Evolutionary conservation across 2,329 filamentous ascomycete species (phyloP), one percentile per base, ranked within the genome.

Genomic region (Ceratocystis papillata): DNA sequence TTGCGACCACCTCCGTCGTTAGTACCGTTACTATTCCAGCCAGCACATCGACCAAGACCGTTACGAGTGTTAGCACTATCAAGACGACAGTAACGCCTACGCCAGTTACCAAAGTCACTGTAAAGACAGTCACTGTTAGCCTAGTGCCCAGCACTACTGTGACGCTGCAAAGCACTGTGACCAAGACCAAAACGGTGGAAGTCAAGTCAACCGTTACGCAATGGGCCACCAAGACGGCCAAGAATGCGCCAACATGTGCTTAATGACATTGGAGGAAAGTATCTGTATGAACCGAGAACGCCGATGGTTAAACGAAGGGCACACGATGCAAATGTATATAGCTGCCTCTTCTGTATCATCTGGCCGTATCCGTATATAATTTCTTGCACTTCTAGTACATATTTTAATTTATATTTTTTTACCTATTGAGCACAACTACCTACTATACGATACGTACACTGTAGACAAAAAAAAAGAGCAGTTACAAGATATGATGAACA

Each of bases 171-270:
- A 63, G 61, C 61, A 63, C 61, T 15, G 61, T 63, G 44, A 63
- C 61, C 12, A 63, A 63, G 44, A 63, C 61, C 12, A 30, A 30
- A 25, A 63, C 61, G 41, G 61, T 28, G 6, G 45, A 63, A 45
- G 25, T 20, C 41, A 45, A 28, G 17, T 28, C 22, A 10, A 63
- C 61, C 12, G 3, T 25, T 12, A 63, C 61, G 41, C 15, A 33
- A 25, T 33, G 22, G 41, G 61, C 25, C 4, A 63, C 61, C 44
- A 63, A 63, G 61, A 63, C 61, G 10, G 61, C 61, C 22, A 63
- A 63, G 41, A 63, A 63, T 45, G 61, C 44, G 22, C 61, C 61
- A 45, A 63, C 61, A 8, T 63, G 61, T 22, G 44, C 45, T 63
- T 63, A 25, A 63, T 41, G 28, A n/a, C 6, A 17, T 44, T 5